Evolutionary conservation across 495 filamentous ascomycete species (phyloP).

Genomic region (Penicillium pancosmium): DNA sequence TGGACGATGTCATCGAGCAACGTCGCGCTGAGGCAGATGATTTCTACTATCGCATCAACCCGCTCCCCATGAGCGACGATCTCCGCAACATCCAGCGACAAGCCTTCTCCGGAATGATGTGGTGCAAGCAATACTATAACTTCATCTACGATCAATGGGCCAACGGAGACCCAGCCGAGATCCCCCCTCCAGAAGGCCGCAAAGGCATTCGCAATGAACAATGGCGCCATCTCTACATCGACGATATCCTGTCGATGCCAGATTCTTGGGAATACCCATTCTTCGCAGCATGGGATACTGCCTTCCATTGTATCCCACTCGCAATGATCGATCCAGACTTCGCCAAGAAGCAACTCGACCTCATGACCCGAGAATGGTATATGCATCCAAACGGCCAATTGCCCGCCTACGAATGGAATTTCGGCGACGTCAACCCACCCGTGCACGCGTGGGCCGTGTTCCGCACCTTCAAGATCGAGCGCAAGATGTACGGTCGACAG

Average conservation of each 20-base stretch:
- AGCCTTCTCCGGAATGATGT: slow-evolving; percentile 94
- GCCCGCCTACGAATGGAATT: slow-evolving; percentile 95
- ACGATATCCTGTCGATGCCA: slow-evolving; percentile 95
- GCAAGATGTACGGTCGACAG: slow-evolving; percentile 93
- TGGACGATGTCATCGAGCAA: slow-evolving; percentile 89
- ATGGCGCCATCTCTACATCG: slow-evolving; percentile 92
- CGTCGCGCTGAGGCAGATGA: slow-evolving; percentile 88
- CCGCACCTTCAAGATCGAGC: slow-evolving; percentile 94
- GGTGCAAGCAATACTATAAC: slow-evolving; percentile 95
- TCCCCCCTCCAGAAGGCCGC: slow-evolving; percentile 78
- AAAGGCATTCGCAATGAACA: slow-evolving; percentile 83
- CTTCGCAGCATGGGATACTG: slow-evolving; percentile 97
- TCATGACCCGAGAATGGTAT: slow-evolving; percentile 97
- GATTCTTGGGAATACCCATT: slow-evolving; percentile 99
- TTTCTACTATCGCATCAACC: slow-evolving; percentile 91
- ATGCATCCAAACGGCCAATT: slow-evolving; percentile 98
- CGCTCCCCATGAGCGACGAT: slow-evolving; percentile 91
- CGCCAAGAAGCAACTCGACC: slow-evolving; percentile 94
- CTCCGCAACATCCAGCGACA: slow-evolving; percentile 94
- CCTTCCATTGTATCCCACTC: slow-evolving; percentile 93
- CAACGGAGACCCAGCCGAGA: slow-evolving; percentile 73
- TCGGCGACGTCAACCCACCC: slow-evolving; percentile 94
- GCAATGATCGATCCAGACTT: slow-evolving; percentile 98
- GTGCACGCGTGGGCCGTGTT: slow-evolving; percentile 97
- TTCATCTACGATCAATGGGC: slow-evolving; percentile 98